Evolutionary conservation across 129 eudicot genomes (phyloP).

Genomic region (Solidago caesia): DNA sequence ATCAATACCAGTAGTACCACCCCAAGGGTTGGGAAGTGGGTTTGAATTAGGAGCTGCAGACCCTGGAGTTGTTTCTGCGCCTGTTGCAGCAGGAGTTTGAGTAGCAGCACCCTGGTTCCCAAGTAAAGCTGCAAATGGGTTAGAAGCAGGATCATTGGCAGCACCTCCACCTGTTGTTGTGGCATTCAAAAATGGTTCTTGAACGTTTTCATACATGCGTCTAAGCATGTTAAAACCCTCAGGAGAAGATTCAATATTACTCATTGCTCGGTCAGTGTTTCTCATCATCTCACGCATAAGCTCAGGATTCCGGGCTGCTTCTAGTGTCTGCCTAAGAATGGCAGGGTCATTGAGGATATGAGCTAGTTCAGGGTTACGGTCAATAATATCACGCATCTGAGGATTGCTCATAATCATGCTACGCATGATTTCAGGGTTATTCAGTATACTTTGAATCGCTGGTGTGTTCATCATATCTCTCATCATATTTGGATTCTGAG

Average conservation of each 20-base stretch:
- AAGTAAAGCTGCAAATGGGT: constrained; percentile 88
- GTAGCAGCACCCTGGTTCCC: constrained; percentile 62
- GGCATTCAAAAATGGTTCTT: constrained; percentile 95
- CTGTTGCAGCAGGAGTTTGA: constrained; percentile 43
- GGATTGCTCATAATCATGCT: constrained; percentile 85
- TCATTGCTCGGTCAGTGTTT: constrained; percentile 96
- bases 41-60: constrained; percentile 70
- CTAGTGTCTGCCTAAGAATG: constrained; percentile 79
- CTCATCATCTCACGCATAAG: constrained; percentile 99
- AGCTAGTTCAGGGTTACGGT: constrained; percentile 79
- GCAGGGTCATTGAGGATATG: constrained; percentile 73
- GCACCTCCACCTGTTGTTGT: constrained; percentile 64
- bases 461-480: constrained; percentile 86
- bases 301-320: constrained; percentile 94
- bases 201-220: constrained; percentile 98
- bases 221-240: constrained; percentile 97
- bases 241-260: constrained; percentile 93
- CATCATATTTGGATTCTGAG: constrained; percentile 95
- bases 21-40: constrained; percentile 99
- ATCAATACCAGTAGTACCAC: constrained; percentile 50
- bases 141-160: constrained; percentile 55
- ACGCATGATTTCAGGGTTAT: constrained; percentile 80
- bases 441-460: constrained; percentile 66
- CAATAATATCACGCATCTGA: constrained; percentile 87
- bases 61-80: constrained; percentile 51